Conservation (phyloP, 306 rosid genomes). For the Herpetospermum pedunculosum region DNA sequence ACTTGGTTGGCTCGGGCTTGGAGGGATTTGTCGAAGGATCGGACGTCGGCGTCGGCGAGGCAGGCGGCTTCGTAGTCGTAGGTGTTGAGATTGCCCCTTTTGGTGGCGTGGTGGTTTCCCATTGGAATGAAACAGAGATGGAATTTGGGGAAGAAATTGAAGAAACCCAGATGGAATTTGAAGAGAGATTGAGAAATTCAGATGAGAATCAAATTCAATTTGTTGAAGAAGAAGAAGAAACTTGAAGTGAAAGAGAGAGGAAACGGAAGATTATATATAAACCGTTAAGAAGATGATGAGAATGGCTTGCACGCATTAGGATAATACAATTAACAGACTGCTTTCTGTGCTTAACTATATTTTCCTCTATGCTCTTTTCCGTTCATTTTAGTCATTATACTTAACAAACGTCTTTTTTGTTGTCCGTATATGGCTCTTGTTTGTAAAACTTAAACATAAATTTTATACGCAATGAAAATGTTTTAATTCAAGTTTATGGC, state of each 20-base stretch:
- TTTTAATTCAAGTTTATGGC: too few species aligned
- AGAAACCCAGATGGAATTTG: neutral
- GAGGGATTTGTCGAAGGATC: slow-evolving; percentile 49
- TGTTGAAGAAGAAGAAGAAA: neutral
- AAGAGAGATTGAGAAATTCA: neutral
- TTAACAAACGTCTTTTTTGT: too few species aligned
- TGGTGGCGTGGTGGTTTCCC: slow-evolving; percentile 2
- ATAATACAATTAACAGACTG: too few species aligned
- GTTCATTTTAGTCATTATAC: too few species aligned
- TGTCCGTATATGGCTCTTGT: too few species aligned
- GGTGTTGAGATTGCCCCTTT: neutral
- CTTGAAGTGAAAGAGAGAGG: neutral
- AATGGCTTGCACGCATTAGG: slow-evolving; percentile 9
- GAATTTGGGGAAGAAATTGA: neutral
- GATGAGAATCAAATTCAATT: too few species aligned
- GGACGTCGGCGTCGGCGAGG: slow-evolving; percentile 56
- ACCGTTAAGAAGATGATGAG: neutral
- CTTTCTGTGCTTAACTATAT: too few species aligned
- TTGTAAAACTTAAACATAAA: too few species aligned
- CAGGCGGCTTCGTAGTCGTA: slow-evolving; percentile 83
- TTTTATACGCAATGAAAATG: too few species aligned
- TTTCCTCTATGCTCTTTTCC: too few species aligned
- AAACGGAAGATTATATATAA: neutral
- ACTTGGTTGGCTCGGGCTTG: slow-evolving; percentile 62
- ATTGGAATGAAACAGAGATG: neutral